These are phyloP conservation scores for Nadsonia starkeyi-henricii DNA, from an alignment of 1,139 yeast species.

Conservation along the genomic window DNA sequence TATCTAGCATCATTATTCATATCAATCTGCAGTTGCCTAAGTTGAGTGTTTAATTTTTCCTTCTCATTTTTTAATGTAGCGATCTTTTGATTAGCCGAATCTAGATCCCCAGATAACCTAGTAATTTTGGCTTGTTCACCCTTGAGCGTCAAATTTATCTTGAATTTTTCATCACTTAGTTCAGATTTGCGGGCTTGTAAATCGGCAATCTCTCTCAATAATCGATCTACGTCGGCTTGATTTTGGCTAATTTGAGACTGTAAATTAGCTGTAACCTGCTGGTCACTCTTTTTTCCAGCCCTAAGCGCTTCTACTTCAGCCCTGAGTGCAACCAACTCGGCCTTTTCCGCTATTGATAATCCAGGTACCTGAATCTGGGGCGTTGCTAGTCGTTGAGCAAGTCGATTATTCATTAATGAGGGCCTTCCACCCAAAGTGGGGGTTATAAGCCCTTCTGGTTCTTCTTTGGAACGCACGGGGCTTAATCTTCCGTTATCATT, in stretches of 20 bases:
- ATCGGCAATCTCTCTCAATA: slow-evolving; percentile 32
- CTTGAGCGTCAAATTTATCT: slow-evolving; percentile 38
- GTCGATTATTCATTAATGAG: neutral
- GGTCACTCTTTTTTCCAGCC: slow-evolving; percentile 31
- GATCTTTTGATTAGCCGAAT: slow-evolving; percentile 35
- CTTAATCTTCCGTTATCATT: neutral
- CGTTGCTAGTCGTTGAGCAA: neutral
- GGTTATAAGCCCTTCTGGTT: neutral
- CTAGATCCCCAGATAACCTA: slow-evolving; percentile 47
- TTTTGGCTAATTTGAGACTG: slow-evolving; percentile 29
- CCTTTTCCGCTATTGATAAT: slow-evolving; percentile 21
- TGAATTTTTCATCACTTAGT: slow-evolving; percentile 38
- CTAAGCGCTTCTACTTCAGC: slow-evolving; percentile 33
- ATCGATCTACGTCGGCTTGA: slow-evolving; percentile 30
- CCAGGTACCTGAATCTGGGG: slow-evolving; percentile 3
- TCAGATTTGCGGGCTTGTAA: slow-evolving; percentile 24
- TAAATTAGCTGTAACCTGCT: slow-evolving; percentile 20
- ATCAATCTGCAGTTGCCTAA: slow-evolving; percentile 2
- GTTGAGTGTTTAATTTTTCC: slow-evolving; percentile 18
- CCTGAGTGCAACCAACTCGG: slow-evolving; percentile 40
- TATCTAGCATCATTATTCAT: neutral
- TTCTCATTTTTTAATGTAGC: slow-evolving; percentile 39
- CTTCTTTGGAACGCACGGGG: neutral
- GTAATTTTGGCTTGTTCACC: slow-evolving; percentile 55
- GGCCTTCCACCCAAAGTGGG: neutral